phyloP scores from a whole-genome alignment of 495 filamentous ascomycete genomes.

The Podospora appendiculata region DNA sequence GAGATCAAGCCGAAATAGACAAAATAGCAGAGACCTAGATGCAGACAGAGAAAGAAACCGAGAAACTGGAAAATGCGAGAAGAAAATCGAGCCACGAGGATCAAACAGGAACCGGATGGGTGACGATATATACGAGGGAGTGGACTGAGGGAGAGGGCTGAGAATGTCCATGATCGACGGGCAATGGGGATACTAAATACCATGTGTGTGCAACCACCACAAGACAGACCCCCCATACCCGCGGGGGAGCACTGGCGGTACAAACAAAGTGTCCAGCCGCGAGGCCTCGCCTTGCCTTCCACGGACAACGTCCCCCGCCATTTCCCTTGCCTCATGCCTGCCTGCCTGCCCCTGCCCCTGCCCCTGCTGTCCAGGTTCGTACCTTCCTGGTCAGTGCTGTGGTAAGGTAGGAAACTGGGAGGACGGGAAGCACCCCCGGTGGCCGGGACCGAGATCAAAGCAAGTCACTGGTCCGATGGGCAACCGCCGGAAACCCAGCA shows the following conservation, averaged over 20 bases:
- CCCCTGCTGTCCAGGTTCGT: too few species aligned
- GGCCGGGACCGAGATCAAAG: background rate
- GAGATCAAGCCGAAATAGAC: background rate
- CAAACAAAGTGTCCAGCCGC: conserved; percentile 1
- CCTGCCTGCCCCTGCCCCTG: background rate
- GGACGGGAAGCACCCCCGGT: too few species aligned
- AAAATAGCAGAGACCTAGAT: background rate
- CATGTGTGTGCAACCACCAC: background rate
- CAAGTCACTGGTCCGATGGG: conserved; percentile 1
- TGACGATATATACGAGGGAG: conserved; percentile 10
- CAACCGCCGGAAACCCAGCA: conserved; percentile 6
- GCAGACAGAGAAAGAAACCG: background rate
- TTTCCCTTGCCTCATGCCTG: background rate
- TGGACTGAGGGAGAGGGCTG: conserved; percentile 7
- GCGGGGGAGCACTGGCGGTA: background rate
- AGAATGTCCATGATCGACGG: conserved; percentile 1
- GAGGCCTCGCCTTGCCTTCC: background rate
- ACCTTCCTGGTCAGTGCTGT: too few species aligned
- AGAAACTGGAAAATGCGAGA: conserved; percentile 19
- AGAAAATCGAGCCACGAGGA: background rate
- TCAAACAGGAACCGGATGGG: conserved; percentile 2
- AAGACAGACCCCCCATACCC: conserved; percentile 1
- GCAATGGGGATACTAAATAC: conserved; percentile 10
- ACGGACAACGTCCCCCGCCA: background rate
- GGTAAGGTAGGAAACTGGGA: too few species aligned